A percentile compares a stretch with the other conserved stretches of the same genome.
These are phyloP conservation scores for Aspergillus mulundensis DNA, from an alignment of 495 filamentous ascomycete genomes.

Conservation along the genomic window DNA sequence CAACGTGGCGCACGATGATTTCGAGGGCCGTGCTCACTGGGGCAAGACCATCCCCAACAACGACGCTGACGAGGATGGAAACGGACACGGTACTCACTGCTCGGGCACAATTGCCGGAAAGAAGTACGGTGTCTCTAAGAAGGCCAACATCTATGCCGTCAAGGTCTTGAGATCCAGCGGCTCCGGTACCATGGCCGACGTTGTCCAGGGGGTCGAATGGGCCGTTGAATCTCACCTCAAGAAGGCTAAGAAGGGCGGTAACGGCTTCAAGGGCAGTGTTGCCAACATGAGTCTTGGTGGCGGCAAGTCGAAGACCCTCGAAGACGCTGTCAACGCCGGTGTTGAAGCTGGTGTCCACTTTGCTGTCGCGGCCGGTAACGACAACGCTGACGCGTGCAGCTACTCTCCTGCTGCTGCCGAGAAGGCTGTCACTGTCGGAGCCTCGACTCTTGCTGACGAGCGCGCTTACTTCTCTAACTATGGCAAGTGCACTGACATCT, in stretches of 20 bases:
- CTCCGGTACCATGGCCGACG: constrained; percentile 97
- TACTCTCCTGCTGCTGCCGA: constrained; percentile 96
- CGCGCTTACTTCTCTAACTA: constrained; percentile 99
- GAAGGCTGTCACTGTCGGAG: constrained; percentile 94
- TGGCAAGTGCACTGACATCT: constrained; percentile 99
- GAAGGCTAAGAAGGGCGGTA: constrained; percentile 74
- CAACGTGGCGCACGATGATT: constrained; percentile 91
- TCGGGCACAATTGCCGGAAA: constrained; percentile 96
- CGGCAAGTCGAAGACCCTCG: constrained; percentile 86
- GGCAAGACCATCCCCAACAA: constrained; percentile 87
- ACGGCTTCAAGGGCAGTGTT: constrained; percentile 96
- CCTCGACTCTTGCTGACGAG: constrained; percentile 87
- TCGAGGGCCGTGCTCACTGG: constrained; percentile 92
- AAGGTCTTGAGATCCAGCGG: constrained; percentile 98
- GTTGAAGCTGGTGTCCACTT: constrained; percentile 91
- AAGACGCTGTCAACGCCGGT: constrained; percentile 90
- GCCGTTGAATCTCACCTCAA: constrained; percentile 75
- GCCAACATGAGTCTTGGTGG: constrained; percentile 99
- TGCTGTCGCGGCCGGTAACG: constrained; percentile 96
- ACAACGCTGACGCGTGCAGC: constrained; percentile 97
- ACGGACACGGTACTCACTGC: constrained; percentile 99
- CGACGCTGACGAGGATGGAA: constrained; percentile 89
- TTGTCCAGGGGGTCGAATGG: constrained; percentile 97
- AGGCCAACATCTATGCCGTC: constrained; percentile 92
- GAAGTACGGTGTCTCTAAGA: constrained; percentile 99